Evolutionary conservation across 1,284 basidiomycete species (phyloP).

Genomic region (Hymenochaete sp.): DNA sequence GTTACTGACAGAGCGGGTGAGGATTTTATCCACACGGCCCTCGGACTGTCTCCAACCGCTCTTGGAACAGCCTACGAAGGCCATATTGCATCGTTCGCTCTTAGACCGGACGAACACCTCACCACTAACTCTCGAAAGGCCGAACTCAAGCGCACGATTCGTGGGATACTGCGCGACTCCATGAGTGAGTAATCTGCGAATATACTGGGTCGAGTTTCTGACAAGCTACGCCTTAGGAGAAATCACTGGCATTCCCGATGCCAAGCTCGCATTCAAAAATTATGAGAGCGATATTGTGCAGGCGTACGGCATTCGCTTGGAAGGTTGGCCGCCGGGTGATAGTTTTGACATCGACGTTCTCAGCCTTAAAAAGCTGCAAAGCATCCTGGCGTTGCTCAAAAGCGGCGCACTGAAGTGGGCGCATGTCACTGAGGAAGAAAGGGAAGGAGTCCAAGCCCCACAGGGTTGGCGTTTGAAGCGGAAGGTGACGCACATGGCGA

Average conservation of each 20-base stretch:
- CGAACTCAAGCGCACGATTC: neutral
- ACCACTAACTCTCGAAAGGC: neutral
- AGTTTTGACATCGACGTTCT: neutral
- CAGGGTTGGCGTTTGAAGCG: too few relatives aligned
- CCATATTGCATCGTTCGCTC: too few relatives aligned
- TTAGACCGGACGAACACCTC: neutral
- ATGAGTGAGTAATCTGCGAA: neutral
- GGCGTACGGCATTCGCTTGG: neutral
- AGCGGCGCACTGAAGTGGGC: too few relatives aligned
- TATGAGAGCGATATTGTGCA: slow-evolving; percentile 4
- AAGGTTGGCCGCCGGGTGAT: neutral
- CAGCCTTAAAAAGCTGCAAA: neutral
- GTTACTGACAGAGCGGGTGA: too few relatives aligned
- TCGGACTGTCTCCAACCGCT: too few relatives aligned
- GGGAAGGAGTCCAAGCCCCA: too few relatives aligned
- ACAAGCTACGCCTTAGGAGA: slow-evolving; percentile 19
- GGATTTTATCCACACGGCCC: too few relatives aligned
- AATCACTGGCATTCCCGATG: neutral
- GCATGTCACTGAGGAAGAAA: too few relatives aligned
- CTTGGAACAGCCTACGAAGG: too few relatives aligned
- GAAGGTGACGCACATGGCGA: too few relatives aligned
- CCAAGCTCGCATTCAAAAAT: neutral
- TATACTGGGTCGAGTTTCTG: neutral
- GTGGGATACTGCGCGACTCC: neutral
- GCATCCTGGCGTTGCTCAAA: too few relatives aligned